Conservation (phyloP, 1,284 basidiomycete genomes). For the Athelia psychrophila region DNA sequence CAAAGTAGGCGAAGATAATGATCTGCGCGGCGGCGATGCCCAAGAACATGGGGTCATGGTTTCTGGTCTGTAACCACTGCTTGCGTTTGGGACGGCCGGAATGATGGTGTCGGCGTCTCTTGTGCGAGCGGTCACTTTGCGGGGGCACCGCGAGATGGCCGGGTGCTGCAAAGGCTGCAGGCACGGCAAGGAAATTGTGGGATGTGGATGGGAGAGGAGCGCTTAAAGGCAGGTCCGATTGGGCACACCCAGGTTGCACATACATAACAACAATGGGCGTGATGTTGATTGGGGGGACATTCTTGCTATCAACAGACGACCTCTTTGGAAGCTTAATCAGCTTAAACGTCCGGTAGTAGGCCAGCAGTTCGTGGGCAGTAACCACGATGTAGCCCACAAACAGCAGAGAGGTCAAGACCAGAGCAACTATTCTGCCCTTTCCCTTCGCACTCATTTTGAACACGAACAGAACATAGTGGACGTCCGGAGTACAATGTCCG, state of each 20-base stretch:
- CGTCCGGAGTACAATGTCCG: conserved; percentile 22
- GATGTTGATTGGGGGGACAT: too few species aligned
- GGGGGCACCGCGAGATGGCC: not conserved
- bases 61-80: conserved; percentile 24
- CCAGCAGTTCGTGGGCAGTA: conserved; percentile 30
- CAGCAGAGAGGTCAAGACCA: conserved; percentile 29
- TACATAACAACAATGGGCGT: too few species aligned
- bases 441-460: conserved; percentile 25
- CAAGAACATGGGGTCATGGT: conserved; percentile 38
- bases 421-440: conserved; percentile 28
- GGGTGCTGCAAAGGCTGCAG: too few species aligned
- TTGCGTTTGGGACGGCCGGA: conserved; percentile 24
- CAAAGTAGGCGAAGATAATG: conserved; percentile 36
- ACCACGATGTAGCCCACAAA: conserved; percentile 25
- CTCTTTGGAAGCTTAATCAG: not conserved
- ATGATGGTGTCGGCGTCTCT: too few species aligned
- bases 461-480: conserved; percentile 34
- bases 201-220: too few species aligned
- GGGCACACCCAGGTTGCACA: too few species aligned
- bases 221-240: too few species aligned
- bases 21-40: conserved; percentile 33
- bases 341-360: conserved; percentile 10
- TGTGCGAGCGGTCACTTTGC: not conserved
- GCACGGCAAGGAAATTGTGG: too few species aligned
- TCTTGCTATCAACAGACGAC: too few species aligned